Evolutionary conservation across 148 eudicot species (phyloP), one percentile per base, ranked within the genome.

Genomic region (Selenicereus undatus): DNA sequence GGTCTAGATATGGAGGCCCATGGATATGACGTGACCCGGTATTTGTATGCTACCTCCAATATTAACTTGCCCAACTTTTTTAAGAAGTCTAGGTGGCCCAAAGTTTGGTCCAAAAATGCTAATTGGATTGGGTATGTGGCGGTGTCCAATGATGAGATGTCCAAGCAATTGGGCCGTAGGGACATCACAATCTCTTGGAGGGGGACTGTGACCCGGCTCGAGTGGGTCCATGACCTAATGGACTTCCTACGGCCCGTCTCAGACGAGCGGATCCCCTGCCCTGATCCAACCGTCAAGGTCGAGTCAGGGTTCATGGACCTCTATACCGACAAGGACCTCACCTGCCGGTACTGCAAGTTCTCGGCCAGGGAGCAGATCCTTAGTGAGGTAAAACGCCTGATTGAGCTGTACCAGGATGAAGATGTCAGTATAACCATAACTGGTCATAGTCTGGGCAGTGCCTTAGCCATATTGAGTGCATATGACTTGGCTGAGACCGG

Each of bases 101-200:
- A 89, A 32, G 88, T 86, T 3, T 90, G 94, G 93, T 88, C 90
- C 85, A 87, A 86, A 36, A 81, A 88, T 20, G 93, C 93, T 5
- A 91, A 93, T 65, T 93, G 97, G 95, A 91, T 93, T 26, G 97
- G 95, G 5, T 90, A 88, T 73, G 86, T 91, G n/a, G 89, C 91
- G 26, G 93, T 93, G 16, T 93, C 97, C 4, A 85, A 89, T 52
- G 90, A 93, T 64, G 92, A 86, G 29, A 79, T 69, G 43, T 83
- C 92, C 1, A 65, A 71, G 70, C 64, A 76, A 8, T 69, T 93
- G 54, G 97, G 95, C 10, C 92, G 95, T 5, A 89, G 95, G 2
- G 97, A 93, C 43, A 84, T 93, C 20, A 78, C 84, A 43, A 79
- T 93, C 7, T 88, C 90, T 12, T 93, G 97, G 95, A 81, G 97